Evolutionary conservation across 805 yeast genomes (phyloP).

Genomic region (Lachancea meyersii): DNA sequence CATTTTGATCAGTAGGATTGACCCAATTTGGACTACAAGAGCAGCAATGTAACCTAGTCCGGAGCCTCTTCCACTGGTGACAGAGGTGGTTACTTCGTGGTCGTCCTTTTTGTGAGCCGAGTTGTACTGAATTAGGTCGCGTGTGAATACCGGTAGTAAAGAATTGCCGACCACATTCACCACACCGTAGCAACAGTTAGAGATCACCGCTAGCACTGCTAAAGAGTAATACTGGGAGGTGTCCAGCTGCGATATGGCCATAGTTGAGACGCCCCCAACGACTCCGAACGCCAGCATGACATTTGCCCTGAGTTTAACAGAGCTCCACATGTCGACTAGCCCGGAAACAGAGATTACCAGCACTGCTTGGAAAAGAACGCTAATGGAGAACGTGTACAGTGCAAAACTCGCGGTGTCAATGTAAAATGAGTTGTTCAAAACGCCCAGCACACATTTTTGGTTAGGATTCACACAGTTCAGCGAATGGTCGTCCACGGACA

Average conservation of each 20-base stretch:
- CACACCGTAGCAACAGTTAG: slow-evolving; percentile 69
- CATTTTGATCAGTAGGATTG: slow-evolving; percentile 45
- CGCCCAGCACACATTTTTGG: slow-evolving; percentile 41
- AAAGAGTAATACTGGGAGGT: slow-evolving; percentile 29
- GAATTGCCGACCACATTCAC: slow-evolving; percentile 78
- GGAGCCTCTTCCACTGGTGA: slow-evolving; percentile 62
- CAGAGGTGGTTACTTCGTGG: slow-evolving; percentile 32
- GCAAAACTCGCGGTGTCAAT: slow-evolving; percentile 73
- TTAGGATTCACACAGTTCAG: slow-evolving; percentile 42
- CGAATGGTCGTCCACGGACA: slow-evolving; percentile 49
- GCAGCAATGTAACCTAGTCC: slow-evolving; percentile 69
- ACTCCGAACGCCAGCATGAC: slow-evolving; percentile 52
- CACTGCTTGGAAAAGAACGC: slow-evolving; percentile 68
- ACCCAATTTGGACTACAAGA: slow-evolving; percentile 53
- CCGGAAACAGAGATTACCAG: slow-evolving; percentile 71
- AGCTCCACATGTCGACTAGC: slow-evolving; percentile 50
- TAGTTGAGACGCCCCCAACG: slow-evolving; percentile 52
- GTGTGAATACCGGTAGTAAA: slow-evolving; percentile 55
- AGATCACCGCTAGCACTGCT: slow-evolving; percentile 49
- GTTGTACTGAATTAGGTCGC: slow-evolving; percentile 32
- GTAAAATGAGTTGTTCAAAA: slow-evolving; percentile 40
- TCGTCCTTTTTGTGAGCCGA: slow-evolving; percentile 15
- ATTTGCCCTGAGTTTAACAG: slow-evolving; percentile 45
- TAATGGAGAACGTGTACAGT: slow-evolving; percentile 61
- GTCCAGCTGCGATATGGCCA: slow-evolving; percentile 35